Conservation (phyloP, 2,329 filamentous ascomycete genomes). For the Cladophialophora chaetospira region DNA sequence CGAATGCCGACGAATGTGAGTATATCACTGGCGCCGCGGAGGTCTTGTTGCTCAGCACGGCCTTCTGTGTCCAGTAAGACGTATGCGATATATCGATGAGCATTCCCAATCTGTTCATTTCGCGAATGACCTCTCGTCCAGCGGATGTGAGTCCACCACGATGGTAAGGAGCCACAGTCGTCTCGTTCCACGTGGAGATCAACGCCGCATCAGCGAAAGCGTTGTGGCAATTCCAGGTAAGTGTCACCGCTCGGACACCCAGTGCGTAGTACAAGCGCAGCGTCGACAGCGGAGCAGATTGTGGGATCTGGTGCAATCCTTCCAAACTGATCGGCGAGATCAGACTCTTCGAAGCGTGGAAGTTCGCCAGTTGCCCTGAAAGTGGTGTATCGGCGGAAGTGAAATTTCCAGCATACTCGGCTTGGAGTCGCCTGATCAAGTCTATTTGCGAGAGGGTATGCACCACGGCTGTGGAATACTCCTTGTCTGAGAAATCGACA, state of each 20-base stretch:
- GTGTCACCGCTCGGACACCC: slow-evolving; percentile 82
- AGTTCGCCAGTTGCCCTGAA: slow-evolving; percentile 61
- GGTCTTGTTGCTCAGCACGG: slow-evolving; percentile 63
- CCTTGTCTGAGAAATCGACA: slow-evolving; percentile 35
- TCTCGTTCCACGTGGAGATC: slow-evolving; percentile 41
- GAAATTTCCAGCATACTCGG: slow-evolving; percentile 68
- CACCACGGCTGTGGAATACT: slow-evolving; percentile 55
- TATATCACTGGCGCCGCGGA: slow-evolving; percentile 75
- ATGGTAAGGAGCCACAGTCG: slow-evolving; percentile 42
- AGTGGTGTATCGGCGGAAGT: slow-evolving; percentile 55
- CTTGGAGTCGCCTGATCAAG: slow-evolving; percentile 65
- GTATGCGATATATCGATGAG: slow-evolving; percentile 87
- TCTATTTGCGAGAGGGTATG: slow-evolving; percentile 76
- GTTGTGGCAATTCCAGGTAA: slow-evolving; percentile 95
- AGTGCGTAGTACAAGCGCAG: slow-evolving; percentile 74
- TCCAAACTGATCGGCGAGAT: slow-evolving; percentile 81
- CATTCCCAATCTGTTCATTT: slow-evolving; percentile 96
- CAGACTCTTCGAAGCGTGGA: slow-evolving; percentile 60
- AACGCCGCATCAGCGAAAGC: slow-evolving; percentile 83
- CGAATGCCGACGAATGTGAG: slow-evolving; percentile 80
- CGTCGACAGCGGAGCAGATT: slow-evolving; percentile 66
- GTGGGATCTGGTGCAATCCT: slow-evolving; percentile 91
- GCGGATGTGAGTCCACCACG: slow-evolving; percentile 69
- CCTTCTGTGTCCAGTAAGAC: slow-evolving; percentile 77
- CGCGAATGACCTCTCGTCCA: slow-evolving; percentile 69